Evolutionary conservation across 1,139 yeast species (phyloP).

Genomic region (Ogataea hybrid): DNA sequence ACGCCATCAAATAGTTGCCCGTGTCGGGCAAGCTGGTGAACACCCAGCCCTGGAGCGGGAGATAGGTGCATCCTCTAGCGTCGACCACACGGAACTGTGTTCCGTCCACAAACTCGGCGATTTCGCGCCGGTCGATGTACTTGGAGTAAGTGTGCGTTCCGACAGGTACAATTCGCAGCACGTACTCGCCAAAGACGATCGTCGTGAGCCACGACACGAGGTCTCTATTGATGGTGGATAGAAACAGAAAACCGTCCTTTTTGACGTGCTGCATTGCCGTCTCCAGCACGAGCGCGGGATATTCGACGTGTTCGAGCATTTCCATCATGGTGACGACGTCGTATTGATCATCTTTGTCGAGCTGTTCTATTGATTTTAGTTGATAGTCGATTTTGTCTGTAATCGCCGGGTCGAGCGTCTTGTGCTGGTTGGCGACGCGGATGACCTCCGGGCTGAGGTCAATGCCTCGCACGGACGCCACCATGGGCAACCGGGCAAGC

Average conservation of each 20-base stretch:
- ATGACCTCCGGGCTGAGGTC: slow-evolving; percentile 84
- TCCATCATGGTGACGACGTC: slow-evolving; percentile 92
- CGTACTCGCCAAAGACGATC: slow-evolving; percentile 82
- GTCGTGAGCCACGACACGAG: slow-evolving; percentile 91
- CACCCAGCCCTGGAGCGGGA: slow-evolving; percentile 86
- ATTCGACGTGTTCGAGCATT: slow-evolving; percentile 89
- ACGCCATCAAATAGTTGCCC: slow-evolving; percentile 91
- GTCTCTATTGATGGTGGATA: slow-evolving; percentile 92
- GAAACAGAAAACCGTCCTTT: slow-evolving; percentile 81
- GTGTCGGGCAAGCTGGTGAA: slow-evolving; percentile 55
- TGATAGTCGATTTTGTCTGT: slow-evolving; percentile 49
- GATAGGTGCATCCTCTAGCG: slow-evolving; percentile 74
- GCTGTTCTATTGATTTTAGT: slow-evolving; percentile 59
- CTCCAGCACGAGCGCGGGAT: slow-evolving; percentile 69
- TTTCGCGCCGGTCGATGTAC: slow-evolving; percentile 76
- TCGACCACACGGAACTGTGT: slow-evolving; percentile 54
- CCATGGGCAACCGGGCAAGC: slow-evolving; percentile 70
- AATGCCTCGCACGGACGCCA: slow-evolving; percentile 69
- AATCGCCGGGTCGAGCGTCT: slow-evolving; percentile 60
- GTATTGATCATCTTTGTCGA: slow-evolving; percentile 45
- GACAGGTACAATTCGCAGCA: slow-evolving; percentile 76
- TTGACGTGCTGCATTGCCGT: slow-evolving; percentile 67
- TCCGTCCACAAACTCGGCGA: slow-evolving; percentile 59
- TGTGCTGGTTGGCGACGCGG: slow-evolving; percentile 74
- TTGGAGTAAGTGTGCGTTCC: slow-evolving; percentile 91